Conservation (phyloP, 1,284 basidiomycete species). For the Moesziomyces antarcticus region DNA sequence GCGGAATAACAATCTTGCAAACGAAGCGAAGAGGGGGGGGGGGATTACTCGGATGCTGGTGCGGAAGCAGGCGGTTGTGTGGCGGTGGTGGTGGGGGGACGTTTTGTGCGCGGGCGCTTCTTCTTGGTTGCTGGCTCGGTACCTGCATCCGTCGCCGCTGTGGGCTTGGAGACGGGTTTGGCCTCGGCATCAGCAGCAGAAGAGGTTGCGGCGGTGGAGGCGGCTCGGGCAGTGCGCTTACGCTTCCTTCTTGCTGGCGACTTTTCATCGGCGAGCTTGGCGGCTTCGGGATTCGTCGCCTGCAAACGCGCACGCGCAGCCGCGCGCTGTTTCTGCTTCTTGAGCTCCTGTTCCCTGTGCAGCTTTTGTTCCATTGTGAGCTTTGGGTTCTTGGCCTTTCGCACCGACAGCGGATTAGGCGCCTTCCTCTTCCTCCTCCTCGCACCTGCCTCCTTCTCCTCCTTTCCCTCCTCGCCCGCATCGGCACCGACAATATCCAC, state of each 20-base stretch:
- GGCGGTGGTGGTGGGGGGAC: too few species aligned
- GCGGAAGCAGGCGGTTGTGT: neutral
- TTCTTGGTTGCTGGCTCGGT: neutral
- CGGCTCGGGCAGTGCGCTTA: conserved; percentile 6
- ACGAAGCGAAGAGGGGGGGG: neutral
- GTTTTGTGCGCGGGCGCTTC: neutral
- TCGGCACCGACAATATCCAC: conserved; percentile 42
- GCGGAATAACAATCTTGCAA: neutral
- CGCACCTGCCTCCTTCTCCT: conserved; percentile 66
- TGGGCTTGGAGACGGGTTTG: neutral
- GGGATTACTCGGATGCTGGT: neutral
- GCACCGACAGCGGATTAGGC: conserved; percentile 91
- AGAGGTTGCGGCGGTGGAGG: neutral
- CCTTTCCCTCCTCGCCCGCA: conserved; percentile 73
- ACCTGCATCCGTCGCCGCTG: neutral
- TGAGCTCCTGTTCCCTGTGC: conserved; percentile 70
- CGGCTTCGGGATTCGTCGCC: conserved; percentile 5
- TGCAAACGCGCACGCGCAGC: conserved; percentile 22
- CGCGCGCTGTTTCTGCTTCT: conserved; percentile 43
- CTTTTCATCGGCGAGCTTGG: neutral
- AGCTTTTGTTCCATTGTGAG: conserved; percentile 43
- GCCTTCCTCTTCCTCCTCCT: conserved; percentile 71
- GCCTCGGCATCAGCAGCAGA: neutral
- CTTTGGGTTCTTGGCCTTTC: conserved; percentile 74
- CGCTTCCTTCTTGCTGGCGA: conserved; percentile 12